Conservation (phyloP, 768 basidiomycete species). For the Leccinum disarticulatum region DNA sequence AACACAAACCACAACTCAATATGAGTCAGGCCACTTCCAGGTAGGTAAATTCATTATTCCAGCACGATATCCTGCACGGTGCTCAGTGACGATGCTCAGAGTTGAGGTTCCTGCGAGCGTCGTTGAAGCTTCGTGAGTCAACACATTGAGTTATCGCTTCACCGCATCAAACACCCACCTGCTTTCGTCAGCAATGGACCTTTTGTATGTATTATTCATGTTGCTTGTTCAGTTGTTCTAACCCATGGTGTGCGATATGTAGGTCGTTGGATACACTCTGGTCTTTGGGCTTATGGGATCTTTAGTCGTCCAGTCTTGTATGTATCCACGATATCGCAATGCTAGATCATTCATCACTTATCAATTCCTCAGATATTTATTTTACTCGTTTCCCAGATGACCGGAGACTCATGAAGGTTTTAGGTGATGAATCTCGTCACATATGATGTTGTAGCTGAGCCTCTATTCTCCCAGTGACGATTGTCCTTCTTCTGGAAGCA, state of each 20-base stretch:
- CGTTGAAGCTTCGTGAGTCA: neutral
- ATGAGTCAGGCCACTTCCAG: too few species aligned
- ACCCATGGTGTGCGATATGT: neutral
- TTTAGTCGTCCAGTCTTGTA: neutral
- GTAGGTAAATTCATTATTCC: too few species aligned
- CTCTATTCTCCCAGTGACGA: neutral
- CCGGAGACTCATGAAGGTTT: neutral
- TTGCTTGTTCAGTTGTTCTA: neutral
- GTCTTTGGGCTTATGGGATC: constrained; percentile 15
- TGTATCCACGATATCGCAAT: too few species aligned
- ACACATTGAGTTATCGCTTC: neutral
- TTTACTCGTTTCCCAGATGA: neutral
- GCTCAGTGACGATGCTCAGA: too few species aligned
- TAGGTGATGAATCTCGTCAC: neutral
- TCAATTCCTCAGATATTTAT: neutral
- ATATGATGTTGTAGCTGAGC: neutral
- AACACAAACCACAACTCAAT: too few species aligned
- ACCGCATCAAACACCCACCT: neutral
- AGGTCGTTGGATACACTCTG: constrained; percentile 19
- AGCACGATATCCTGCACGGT: too few species aligned
- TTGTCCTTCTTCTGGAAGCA: neutral
- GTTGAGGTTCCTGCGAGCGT: too few species aligned
- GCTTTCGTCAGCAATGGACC: neutral
- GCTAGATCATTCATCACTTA: neutral
- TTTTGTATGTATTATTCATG: neutral